These are phyloP conservation scores for Sporobolomyces phaffii DNA, from an alignment of 768 basidiomycete species.

Conservation along the genomic window DNA sequence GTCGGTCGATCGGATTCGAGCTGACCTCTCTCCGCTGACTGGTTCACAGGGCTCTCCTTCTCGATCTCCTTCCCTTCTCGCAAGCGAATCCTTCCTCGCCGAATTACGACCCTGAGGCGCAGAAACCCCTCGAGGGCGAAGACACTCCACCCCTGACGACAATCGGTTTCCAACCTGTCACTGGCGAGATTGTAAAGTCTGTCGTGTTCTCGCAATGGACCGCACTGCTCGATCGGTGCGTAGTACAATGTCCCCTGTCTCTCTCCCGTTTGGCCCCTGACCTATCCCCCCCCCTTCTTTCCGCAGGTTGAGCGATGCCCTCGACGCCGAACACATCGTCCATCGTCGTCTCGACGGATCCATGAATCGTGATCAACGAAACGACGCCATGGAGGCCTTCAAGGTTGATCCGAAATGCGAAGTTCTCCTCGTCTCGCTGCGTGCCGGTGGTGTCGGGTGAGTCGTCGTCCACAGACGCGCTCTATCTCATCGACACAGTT, in stretches of 20 bases:
- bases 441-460: slow-evolving; percentile 83
- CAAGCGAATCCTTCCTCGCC: slow-evolving; percentile 73
- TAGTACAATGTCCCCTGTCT: not conserved
- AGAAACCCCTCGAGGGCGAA: slow-evolving; percentile 66
- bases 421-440: slow-evolving; percentile 88
- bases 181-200: slow-evolving; percentile 59
- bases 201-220: slow-evolving; percentile 76
- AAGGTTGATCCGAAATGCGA: slow-evolving; percentile 85
- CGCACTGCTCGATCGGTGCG: slow-evolving; percentile 39
- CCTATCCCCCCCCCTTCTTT: slow-evolving; percentile 63
- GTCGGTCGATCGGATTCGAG: not conserved
- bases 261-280: slow-evolving; percentile 71
- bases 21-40: not conserved
- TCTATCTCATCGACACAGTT: not conserved
- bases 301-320: slow-evolving; percentile 49
- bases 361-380: slow-evolving; percentile 94
- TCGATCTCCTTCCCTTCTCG: slow-evolving; percentile 74
- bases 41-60: slow-evolving; percentile 57
- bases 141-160: slow-evolving; percentile 53
- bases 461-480: not conserved
- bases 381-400: slow-evolving; percentile 81
- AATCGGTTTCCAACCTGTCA: slow-evolving; percentile 35
- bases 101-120: slow-evolving; percentile 75
- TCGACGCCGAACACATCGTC: slow-evolving; percentile 80
- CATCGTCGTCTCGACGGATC: slow-evolving; percentile 93